A percentile compares a stretch with the other conserved stretches of the same genome.
Conservation (phyloP, 2,329 filamentous ascomycete genomes). For the Trichoderma atroviride region DNA sequence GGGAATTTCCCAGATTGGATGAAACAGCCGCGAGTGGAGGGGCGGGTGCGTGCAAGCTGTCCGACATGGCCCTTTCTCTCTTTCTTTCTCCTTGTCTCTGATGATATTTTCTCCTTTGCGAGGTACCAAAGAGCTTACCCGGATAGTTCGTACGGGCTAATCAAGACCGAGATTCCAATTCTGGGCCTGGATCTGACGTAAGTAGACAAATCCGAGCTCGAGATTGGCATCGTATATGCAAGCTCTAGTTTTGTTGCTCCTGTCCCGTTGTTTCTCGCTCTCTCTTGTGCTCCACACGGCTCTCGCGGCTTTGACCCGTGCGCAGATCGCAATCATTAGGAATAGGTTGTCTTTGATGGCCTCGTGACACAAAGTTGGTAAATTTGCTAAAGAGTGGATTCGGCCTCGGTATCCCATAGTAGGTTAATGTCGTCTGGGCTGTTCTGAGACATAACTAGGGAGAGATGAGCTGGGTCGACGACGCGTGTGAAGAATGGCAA, state of each 20-base stretch:
- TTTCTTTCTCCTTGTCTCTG: neutral
- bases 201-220: neutral
- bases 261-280: neutral
- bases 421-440: neutral
- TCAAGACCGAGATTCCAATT: neutral
- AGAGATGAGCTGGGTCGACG: neutral
- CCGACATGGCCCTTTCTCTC: neutral
- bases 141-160: neutral
- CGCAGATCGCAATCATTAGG: neutral
- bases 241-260: neutral
- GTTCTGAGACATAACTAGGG: slow-evolving; percentile 5
- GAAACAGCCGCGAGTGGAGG: neutral
- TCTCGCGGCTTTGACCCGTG: neutral
- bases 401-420: neutral
- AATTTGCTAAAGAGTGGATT: neutral
- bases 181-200: neutral
- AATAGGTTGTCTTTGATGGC: neutral
- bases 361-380: slow-evolving; percentile 1
- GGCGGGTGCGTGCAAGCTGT: neutral
- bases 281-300: neutral
- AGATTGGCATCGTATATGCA: neutral
- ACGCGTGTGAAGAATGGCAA: neutral
- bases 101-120: neutral
- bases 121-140: neutral
- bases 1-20: slow-evolving; percentile 7